These are phyloP conservation scores for Grigorovia yakushimaensis DNA, from an alignment of 805 yeast species.

Conservation along the genomic window DNA sequence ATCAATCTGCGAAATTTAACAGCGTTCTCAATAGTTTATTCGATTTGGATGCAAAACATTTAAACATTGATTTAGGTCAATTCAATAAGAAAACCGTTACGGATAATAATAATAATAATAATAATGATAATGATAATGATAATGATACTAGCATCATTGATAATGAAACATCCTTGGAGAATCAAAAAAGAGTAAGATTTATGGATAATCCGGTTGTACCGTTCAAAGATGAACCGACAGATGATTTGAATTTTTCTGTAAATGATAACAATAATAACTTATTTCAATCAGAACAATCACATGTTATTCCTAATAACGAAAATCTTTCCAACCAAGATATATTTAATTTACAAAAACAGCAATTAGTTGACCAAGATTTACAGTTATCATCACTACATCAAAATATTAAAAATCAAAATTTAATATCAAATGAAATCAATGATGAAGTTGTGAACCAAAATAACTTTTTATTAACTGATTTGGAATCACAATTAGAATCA, in stretches of 20 bases:
- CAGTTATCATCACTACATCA: slow-evolving; percentile 33
- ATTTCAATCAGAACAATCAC: neutral
- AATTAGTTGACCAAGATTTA: slow-evolving; percentile 37
- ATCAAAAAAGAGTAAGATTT: slow-evolving; percentile 2
- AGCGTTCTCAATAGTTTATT: neutral
- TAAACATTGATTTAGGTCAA: neutral
- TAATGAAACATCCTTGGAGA: too few species aligned
- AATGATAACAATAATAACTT: neutral
- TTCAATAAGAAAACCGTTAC: neutral
- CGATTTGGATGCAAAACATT: neutral
- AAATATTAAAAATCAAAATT: slow-evolving; percentile 37
- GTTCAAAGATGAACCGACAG: neutral
- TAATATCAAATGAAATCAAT: slow-evolving; percentile 38
- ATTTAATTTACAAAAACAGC: slow-evolving; percentile 38
- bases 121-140: too few species aligned
- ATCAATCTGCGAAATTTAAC: neutral
- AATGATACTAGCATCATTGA: too few species aligned
- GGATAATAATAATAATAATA: neutral
- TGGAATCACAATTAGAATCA: slow-evolving; percentile 31
- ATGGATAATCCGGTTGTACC: neutral
- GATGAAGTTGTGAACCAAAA: slow-evolving; percentile 41
- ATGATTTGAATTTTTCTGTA: slow-evolving; percentile 13
- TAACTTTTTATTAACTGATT: slow-evolving; percentile 36
- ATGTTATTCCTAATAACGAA: too few species aligned
- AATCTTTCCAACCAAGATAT: slow-evolving; percentile 28